Evolutionary conservation across 208 protist species (phyloP).

Genomic region (Trichomonas gallinae): DNA sequence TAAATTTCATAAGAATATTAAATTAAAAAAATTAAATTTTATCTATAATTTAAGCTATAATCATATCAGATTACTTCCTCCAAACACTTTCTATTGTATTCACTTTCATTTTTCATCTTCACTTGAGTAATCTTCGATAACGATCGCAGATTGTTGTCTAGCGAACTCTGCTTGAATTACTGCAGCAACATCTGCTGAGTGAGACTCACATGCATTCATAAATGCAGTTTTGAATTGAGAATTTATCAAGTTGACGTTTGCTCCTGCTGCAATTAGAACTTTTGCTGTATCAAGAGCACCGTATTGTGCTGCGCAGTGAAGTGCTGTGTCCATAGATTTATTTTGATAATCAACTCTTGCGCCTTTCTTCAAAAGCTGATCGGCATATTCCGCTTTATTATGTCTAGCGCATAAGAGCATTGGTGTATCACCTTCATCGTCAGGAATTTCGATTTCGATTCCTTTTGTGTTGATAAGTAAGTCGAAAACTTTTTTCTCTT

Average conservation of each 20-base stretch:
- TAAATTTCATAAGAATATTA: too few relatives aligned
- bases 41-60: too few relatives aligned
- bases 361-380: neutral
- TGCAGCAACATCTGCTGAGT: neutral
- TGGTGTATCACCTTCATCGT: neutral
- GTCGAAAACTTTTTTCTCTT: neutral
- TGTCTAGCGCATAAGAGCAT: neutral
- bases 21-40: too few relatives aligned
- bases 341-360: neutral
- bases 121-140: neutral
- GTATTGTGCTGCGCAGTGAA: neutral
- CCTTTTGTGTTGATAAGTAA: neutral
- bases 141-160: neutral
- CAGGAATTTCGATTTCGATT: neutral
- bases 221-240: neutral
- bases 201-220: neutral
- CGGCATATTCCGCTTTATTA: neutral
- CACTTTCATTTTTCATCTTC: neutral
- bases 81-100: too few relatives aligned
- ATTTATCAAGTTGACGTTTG: neutral
- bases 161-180: neutral
- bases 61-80: too few relatives aligned
- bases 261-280: neutral
- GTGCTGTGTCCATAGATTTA: neutral
- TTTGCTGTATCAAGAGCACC: neutral